Percentiles rank a stretch among this genome's conserved stretches.
Conservation (phyloP, 805 yeast genomes). For the Zygoascus biomembranicola region DNA sequence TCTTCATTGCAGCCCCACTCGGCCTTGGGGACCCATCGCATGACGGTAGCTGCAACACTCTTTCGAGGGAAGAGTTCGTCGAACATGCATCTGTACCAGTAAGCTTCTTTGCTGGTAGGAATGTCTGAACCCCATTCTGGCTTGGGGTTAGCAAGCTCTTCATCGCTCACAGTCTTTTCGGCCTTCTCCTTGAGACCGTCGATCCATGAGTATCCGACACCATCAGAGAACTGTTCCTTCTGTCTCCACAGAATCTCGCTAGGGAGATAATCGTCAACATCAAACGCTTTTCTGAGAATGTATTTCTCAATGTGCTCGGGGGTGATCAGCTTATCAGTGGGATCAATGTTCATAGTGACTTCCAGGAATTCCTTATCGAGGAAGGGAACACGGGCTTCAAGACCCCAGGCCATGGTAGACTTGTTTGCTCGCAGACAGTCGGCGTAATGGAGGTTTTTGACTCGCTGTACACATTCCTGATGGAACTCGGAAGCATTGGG, state of each 20-base stretch:
- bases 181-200: constrained; percentile 96
- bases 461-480: constrained; percentile 89
- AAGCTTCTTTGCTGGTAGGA: constrained; percentile 97
- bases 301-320: constrained; percentile 84
- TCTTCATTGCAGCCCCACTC: constrained; percentile 99
- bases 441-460: constrained; percentile 92
- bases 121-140: constrained; percentile 93
- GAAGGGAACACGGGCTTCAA: constrained; percentile 99
- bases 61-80: constrained; percentile 85
- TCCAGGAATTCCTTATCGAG: constrained; percentile 89
- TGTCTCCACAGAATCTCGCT: constrained; percentile 98
- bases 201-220: constrained; percentile 99
- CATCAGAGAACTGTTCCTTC: constrained; percentile 98
- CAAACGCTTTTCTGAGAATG: constrained; percentile 95
- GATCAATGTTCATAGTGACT: constrained; percentile 89
- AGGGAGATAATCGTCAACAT: constrained; percentile 88
- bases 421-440: constrained; percentile 99
- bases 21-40: constrained; percentile 99
- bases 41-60: constrained; percentile 93
- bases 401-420: constrained; percentile 99
- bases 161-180: constrained; percentile 77
- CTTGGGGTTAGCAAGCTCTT: constrained; percentile 82
- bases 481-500: constrained; percentile 93
- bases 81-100: constrained; percentile 96
- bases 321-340: constrained; percentile 81